Conservation (phyloP, 768 basidiomycete genomes). For the Hemileccinum impolitum region DNA sequence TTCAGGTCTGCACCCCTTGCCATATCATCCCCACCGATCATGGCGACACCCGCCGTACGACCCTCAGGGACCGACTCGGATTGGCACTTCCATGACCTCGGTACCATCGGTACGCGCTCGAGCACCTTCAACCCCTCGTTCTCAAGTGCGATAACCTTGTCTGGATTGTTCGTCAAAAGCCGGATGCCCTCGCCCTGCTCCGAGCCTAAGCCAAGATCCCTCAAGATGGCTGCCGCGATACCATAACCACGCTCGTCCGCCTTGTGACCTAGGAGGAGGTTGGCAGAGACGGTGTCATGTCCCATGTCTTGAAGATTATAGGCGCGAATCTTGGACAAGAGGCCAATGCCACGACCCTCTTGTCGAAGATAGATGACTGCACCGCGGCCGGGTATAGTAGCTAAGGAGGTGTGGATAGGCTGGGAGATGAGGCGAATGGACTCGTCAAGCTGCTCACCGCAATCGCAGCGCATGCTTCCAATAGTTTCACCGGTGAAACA, state of each 20-base stretch:
- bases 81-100: slow-evolving; percentile 68
- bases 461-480: slow-evolving; percentile 98
- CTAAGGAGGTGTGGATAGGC: slow-evolving; percentile 48
- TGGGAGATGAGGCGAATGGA: slow-evolving; percentile 87
- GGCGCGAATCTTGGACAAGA: slow-evolving; percentile 92
- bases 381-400: slow-evolving; percentile 75
- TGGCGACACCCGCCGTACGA: slow-evolving; percentile 61
- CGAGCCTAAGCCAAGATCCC: slow-evolving; percentile 75
- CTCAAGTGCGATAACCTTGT: slow-evolving; percentile 87
- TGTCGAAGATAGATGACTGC: slow-evolving; percentile 95
- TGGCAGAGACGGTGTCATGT: slow-evolving; percentile 98
- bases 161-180: slow-evolving; percentile 95
- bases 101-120: slow-evolving; percentile 93
- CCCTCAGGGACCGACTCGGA: slow-evolving; percentile 25
- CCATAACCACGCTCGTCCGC: slow-evolving; percentile 95
- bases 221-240: slow-evolving; percentile 84
- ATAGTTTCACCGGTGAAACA: slow-evolving; percentile 99
- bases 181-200: slow-evolving; percentile 58
- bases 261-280: slow-evolving; percentile 89
- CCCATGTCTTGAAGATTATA: slow-evolving; percentile 98
- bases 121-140: slow-evolving; percentile 74
- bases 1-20: slow-evolving; percentile 85
- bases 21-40: slow-evolving; percentile 74
- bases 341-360: slow-evolving; percentile 95
- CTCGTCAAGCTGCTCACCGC: slow-evolving; percentile 97